phyloP scores from a whole-genome alignment of 371 early-diverging fungal species.

The Mucor sp. region DNA sequence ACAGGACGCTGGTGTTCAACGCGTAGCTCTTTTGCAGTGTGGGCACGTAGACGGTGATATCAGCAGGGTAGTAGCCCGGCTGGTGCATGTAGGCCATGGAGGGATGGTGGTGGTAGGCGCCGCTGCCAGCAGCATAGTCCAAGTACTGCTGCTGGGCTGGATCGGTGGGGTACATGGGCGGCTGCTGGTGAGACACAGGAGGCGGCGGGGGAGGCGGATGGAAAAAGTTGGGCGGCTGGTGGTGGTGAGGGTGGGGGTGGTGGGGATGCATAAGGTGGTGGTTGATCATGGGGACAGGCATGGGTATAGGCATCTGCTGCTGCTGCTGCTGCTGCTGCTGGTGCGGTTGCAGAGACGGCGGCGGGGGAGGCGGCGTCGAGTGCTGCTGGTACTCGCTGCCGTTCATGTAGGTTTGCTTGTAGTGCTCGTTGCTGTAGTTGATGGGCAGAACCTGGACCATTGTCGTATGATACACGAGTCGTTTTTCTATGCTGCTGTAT shows the following conservation, averaged over 20 bases:
- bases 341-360: conserved; percentile 13
- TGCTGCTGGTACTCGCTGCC: conserved; percentile 19
- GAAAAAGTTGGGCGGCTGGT: conserved; percentile 23
- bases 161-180: conserved; percentile 24
- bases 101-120: conserved; percentile 8
- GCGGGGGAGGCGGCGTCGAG: conserved; percentile 16
- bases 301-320: conserved; percentile 32
- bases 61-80: conserved; percentile 32
- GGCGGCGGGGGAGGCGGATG: conserved; percentile 16
- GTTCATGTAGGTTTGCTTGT: conserved; percentile 22
- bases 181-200: conserved; percentile 5
- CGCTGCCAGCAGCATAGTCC: conserved; percentile 16
- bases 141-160: conserved; percentile 15
- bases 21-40: conserved; percentile 34
- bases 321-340: conserved; percentile 25
- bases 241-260: conserved; percentile 8
- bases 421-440: conserved; percentile 30
- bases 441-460: conserved; percentile 28
- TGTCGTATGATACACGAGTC: background rate
- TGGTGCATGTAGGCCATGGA: conserved; percentile 16
- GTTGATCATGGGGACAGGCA: conserved; percentile 31
- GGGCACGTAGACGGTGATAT: conserved; percentile 39
- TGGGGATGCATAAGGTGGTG: conserved; percentile 14
- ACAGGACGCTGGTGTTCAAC: conserved; percentile 32
- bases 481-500: background rate